phyloP scores from a whole-genome alignment of 371 early-diverging fungal species.

The Basidiobolus meristosporus region DNA sequence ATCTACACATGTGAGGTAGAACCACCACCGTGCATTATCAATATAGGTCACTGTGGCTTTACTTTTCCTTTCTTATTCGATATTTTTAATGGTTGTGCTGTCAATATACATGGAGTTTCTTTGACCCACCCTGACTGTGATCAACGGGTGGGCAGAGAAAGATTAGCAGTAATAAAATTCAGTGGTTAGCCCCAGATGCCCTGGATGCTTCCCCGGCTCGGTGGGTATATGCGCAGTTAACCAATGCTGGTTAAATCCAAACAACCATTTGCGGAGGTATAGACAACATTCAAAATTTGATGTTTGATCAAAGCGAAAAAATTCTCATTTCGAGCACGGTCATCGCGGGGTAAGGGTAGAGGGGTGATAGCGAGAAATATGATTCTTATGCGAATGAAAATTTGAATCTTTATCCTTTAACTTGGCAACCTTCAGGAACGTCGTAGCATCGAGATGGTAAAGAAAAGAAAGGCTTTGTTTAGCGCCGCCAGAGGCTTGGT shows the following conservation, averaged over 20 bases:
- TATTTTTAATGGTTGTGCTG: background rate
- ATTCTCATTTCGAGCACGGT: background rate
- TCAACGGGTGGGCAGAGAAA: no score
- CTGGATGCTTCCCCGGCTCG: no score
- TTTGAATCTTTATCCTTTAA: background rate
- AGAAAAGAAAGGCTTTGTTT: background rate
- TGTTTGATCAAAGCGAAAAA: background rate
- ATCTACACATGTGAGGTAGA: background rate
- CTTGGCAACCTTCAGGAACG: background rate
- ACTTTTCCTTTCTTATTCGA: background rate
- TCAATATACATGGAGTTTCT: background rate
- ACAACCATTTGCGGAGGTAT: no score
- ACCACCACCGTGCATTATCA: background rate
- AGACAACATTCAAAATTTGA: no score
- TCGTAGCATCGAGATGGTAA: background rate
- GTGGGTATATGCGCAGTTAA: no score
- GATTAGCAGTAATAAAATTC: no score
- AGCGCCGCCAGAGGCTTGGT: constrained; percentile 15
- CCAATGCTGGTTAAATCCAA: no score
- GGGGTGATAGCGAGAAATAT: background rate
- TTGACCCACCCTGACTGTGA: no score
- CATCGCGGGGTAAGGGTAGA: no score
- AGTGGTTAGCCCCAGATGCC: no score
- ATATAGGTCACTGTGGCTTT: background rate
- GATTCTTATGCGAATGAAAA: background rate